Conservation (phyloP, 2,329 filamentous ascomycete genomes). For the Aureobasidium sp. region DNA sequence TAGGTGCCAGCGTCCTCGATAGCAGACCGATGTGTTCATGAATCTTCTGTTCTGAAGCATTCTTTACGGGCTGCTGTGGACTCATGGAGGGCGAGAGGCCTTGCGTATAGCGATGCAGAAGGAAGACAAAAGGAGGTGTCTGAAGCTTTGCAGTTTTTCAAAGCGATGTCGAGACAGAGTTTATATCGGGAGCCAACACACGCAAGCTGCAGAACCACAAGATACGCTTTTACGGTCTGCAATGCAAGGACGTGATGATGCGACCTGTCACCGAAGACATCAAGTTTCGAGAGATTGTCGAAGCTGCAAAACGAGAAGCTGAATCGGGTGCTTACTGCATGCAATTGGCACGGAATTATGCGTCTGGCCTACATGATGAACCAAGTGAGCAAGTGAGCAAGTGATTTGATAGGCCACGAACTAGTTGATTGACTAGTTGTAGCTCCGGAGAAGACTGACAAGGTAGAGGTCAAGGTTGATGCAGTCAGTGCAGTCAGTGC, state of each 20-base stretch:
- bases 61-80: background rate
- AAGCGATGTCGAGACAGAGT: background rate
- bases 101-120: background rate
- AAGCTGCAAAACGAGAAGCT: background rate
- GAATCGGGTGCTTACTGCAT: conserved; percentile 1
- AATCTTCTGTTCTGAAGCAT: conserved; percentile 18
- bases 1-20: conserved; percentile 67
- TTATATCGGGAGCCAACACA: background rate
- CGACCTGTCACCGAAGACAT: background rate
- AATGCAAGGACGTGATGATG: background rate
- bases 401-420: background rate
- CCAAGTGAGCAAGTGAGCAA: conserved; percentile 5
- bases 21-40: conserved; percentile 52
- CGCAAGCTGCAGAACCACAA: background rate
- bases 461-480: background rate
- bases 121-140: background rate
- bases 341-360: background rate
- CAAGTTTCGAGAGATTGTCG: background rate
- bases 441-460: background rate
- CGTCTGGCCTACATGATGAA: background rate
- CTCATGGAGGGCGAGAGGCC: background rate
- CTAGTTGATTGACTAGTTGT: background rate
- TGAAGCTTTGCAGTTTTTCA: background rate
- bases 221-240: background rate
- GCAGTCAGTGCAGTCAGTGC: background rate